Evolutionary conservation across 495 filamentous ascomycete genomes (phyloP), one percentile per base, ranked within the genome.

Genomic region (Corynascus novoguineensis): DNA sequence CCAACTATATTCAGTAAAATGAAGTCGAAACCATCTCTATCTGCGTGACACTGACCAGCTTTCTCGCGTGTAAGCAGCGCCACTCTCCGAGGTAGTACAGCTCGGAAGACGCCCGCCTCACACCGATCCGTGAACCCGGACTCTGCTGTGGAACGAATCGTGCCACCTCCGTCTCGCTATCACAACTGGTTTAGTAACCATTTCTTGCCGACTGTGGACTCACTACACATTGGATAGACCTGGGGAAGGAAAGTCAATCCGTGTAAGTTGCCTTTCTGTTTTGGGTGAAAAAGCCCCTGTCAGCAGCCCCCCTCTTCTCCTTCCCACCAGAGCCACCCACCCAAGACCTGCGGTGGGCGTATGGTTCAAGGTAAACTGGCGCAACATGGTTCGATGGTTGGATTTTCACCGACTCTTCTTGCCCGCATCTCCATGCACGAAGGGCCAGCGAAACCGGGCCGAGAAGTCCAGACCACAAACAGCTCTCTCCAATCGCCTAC

Each of bases 361-460:
- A 12, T n/a, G 19, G 46, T 38, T 34, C 47, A 31, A 21, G 38
- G 41, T 54, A 32, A 53, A 35, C 35, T 57, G 19, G 47, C 42
- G n/a, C 31, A 32, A 32, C 21, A 22, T 61, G 55, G 54, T 45
- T 61, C 58, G 32, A 47, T 54, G 49, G 24, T 22, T 47, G 28
- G 50, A 21, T n/a, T 22, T 44, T 54, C 59, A 61, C 59, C 59
- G 59, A 61, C 59, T 52, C n/a, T 57, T 57, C 27, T 41, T 35
- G 41, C 34, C 50, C 50, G 59, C 59, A 58, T 57, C 24, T 11
- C 22, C 31, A 54, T 55, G 57, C 51, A 37, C 15, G 38, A 44
- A 29, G 15, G 12, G 31, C 45, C 22, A 40, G 19, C 37, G 40
- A 40, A 22, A 14, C 29, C 10, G 12, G 11, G n/a, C 27, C 32